Base-by-base conservation (phyloP, 2,329 filamentous ascomycete genomes). In the Aspergillus ochraceoroseus region DNA sequence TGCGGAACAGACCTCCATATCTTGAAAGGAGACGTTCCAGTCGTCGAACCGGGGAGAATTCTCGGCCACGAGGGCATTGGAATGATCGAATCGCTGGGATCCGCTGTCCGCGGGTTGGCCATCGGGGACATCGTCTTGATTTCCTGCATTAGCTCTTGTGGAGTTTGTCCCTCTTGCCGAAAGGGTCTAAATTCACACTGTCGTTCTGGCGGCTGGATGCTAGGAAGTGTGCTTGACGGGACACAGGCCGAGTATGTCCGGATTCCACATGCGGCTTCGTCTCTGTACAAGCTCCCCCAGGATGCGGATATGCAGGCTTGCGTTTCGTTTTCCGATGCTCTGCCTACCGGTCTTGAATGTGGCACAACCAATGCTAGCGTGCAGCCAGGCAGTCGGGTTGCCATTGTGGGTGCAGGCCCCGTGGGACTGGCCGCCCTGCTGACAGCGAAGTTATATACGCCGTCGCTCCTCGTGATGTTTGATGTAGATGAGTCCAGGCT, bases 1-100 rank as follows among this genome's bases (percentile, higher is more conserved):
- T 77, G 75, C 52, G 73, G 74, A 18, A 72, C 71, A 0, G 76
- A 79, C 51, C 57, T 79, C n/a, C 76, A 80, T 51, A 77, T 79
- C 44, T 58, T 68, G 41, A 70, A 73, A 39, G 75, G 74, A 12
- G 63, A 77, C 49, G 74, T 78, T 0, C 65, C 73, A 0, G 70
- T 67, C 1, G 70, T 66, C 38, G 49, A 60, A 2, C 57, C 65
- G 0, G 73, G 74, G 7, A 62, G 64, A 0, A 66, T 74, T 3
- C 60, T 77, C 0, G 74, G 74, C 32, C 74, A 77, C 45, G 74
- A 77, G 51, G 74, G 72, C 30, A 70, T 77, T 1, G 74, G 74
- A 2, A 52, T 71, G 1, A 58, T 77, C 14, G 65, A 72, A 8
- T 61, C 66, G 9, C 52, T 66, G 1, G 75, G 75, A 3, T 35